Evolutionary conservation across 2,329 filamentous ascomycete species (phyloP).

Genomic region (Fusarium scirpi): DNA sequence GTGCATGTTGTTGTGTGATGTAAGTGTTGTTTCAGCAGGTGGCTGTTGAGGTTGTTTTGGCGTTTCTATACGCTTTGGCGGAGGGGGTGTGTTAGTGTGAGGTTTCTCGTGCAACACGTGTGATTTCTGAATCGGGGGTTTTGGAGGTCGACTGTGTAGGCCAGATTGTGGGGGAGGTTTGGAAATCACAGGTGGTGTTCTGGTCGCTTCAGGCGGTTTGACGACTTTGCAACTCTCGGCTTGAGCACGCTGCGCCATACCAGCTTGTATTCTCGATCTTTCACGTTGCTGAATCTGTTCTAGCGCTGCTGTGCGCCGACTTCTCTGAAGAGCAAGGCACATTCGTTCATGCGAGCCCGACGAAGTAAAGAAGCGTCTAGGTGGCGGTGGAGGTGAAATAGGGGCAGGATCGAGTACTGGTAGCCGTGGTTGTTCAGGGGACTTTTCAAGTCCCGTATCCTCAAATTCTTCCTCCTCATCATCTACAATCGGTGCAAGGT

Average conservation of each 20-base stretch:
- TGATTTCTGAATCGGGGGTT: not conserved
- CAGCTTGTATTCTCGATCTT: constrained; percentile 39
- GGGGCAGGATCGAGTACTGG: constrained; percentile 16
- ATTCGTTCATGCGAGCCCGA: constrained; percentile 53
- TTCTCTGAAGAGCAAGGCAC: constrained; percentile 52
- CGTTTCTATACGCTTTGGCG: not conserved
- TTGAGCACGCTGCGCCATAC: constrained; percentile 28
- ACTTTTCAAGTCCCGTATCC: constrained; percentile 29
- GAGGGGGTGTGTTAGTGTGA: not conserved
- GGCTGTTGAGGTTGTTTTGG: constrained; percentile 2
- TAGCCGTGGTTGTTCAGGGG: constrained; percentile 29
- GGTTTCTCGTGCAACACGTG: constrained; percentile 2
- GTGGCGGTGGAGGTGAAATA: constrained; percentile 28
- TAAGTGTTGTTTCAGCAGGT: not conserved
- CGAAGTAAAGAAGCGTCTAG: constrained; percentile 53
- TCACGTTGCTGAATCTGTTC: constrained; percentile 48
- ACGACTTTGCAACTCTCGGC: constrained; percentile 13
- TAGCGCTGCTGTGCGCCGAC: constrained; percentile 51
- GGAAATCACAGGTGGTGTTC: not conserved
- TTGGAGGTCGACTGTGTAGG: constrained; percentile 5
- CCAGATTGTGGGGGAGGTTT: not conserved
- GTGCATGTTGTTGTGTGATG: not conserved
- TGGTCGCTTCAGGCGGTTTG: not conserved
- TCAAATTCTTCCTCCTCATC: constrained; percentile 22
- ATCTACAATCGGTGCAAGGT: constrained; percentile 26